Conservation (phyloP, 2,329 filamentous ascomycete species). For the Hirsutella thompsonii region DNA sequence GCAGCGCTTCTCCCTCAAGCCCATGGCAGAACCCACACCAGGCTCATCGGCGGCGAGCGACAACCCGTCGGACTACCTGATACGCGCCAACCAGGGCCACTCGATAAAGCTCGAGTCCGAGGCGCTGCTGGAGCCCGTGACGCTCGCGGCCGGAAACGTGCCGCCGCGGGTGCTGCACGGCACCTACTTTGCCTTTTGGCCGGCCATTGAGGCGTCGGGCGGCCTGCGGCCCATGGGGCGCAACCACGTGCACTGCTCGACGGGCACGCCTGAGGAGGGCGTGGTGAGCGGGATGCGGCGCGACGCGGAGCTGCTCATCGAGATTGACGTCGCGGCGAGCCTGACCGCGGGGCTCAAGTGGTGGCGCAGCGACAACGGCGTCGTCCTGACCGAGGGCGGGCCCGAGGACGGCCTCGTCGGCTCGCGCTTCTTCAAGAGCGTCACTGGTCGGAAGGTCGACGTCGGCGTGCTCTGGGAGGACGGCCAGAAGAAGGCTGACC, state of each 20-base stretch:
- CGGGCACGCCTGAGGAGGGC: slow-evolving; percentile 44
- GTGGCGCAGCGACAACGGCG: slow-evolving; percentile 69
- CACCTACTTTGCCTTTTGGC: slow-evolving; percentile 75
- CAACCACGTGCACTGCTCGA: slow-evolving; percentile 84
- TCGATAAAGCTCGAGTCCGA: slow-evolving; percentile 65
- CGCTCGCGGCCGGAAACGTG: slow-evolving; percentile 40
- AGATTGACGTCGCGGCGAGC: slow-evolving; percentile 58
- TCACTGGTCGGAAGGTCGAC: slow-evolving; percentile 46
- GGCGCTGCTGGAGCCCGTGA: slow-evolving; percentile 56
- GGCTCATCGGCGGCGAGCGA: slow-evolving; percentile 12
- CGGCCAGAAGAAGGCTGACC: slow-evolving; percentile 52
- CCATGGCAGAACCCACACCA: slow-evolving; percentile 22
- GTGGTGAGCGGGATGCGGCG: slow-evolving; percentile 72
- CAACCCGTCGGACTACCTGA: slow-evolving; percentile 59
- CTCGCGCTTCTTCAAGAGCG: slow-evolving; percentile 56
- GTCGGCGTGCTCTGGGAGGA: slow-evolving; percentile 58
- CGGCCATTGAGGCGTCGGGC: slow-evolving; percentile 58
- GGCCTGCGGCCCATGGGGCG: slow-evolving; percentile 71
- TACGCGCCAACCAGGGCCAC: slow-evolving; percentile 94
- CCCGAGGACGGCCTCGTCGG: slow-evolving; percentile 53
- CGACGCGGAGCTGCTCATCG: slow-evolving; percentile 66
- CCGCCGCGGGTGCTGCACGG: slow-evolving; percentile 69
- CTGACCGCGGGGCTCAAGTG: slow-evolving; percentile 53
- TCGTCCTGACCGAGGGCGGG: slow-evolving; percentile 52
- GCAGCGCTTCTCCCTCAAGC: slow-evolving; percentile 74